Base-by-base conservation (phyloP, 2,329 filamentous ascomycete species). In the Geosmithia flava region DNA sequence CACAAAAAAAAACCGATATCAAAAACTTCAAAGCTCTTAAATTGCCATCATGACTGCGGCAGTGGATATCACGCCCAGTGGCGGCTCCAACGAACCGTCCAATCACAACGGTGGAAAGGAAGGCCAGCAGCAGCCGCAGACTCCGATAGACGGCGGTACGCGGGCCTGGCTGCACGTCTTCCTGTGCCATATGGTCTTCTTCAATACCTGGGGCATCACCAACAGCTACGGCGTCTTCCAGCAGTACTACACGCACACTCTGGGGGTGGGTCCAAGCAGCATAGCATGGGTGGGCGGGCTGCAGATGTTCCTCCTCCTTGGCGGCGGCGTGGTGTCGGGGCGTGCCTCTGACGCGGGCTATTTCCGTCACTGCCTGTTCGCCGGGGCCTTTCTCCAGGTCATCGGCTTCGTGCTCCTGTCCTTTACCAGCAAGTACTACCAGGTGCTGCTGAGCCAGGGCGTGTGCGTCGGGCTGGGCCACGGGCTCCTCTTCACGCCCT, bases 311-410 rank as follows among this genome's bases (percentile, higher is more conserved):
- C 56, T 77, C 3, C 61, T 76, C n/a, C 47, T 56, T 20, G 39
- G 65, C 52, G 50, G 55, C 2, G 59, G 56, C 40, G 33, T 55
- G 49, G 47, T 58, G 49, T 53, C 65, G 2, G 75, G 75, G 0
- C 70, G 68, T 0, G 53, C 74, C 0, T 70, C 66, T 45, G 74
- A 78, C 56, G 60, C 62, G 3, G 75, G 75, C 6, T 64, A 70
- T 50, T 64, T 71, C 37, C 61, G 63, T 11, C 51, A 54, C 4
- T 58, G 75, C 1, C 48, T 76, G 2, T n/a, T 60, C 2, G 52
- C 56, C 3, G 73, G 74, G 17, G 56, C 60, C 3, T 59, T 68
- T 48, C 51, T 73, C 4, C 59, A 69, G 6, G 64, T 71, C 5
- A 61, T 76, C 15, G 72, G 73, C 2, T 61, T 70, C 53, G 70